A percentile compares a stretch with the other conserved stretches of the same genome.
These are phyloP conservation scores for Candida ponderosae DNA, from an alignment of 805 yeast genomes.

Conservation along the genomic window DNA sequence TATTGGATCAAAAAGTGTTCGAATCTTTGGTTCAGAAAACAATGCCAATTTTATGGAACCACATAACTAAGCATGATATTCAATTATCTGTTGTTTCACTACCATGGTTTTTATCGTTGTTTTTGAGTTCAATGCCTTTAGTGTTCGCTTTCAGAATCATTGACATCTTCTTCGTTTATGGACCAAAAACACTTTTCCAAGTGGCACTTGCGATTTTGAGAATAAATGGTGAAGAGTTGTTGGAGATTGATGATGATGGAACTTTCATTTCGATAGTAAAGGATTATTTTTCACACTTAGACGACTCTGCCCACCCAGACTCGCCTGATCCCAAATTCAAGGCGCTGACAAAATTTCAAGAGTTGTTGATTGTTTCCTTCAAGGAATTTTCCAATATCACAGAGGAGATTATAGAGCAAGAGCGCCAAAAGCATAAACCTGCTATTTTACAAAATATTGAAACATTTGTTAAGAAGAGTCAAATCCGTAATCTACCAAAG, in stretches of 20 bases:
- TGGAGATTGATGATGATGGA: slow-evolving; percentile 86
- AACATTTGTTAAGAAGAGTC: slow-evolving; percentile 85
- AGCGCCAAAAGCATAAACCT: slow-evolving; percentile 63
- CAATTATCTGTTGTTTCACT: slow-evolving; percentile 88
- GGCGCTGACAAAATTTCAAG: slow-evolving; percentile 79
- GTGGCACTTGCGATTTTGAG: slow-evolving; percentile 88
- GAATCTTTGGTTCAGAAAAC: slow-evolving; percentile 85
- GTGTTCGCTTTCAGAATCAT: slow-evolving; percentile 87
- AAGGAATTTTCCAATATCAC: slow-evolving; percentile 79
- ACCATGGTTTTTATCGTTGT: slow-evolving; percentile 93
- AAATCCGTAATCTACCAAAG: slow-evolving; percentile 77
- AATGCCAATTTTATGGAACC: slow-evolving; percentile 84
- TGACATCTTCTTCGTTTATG: slow-evolving; percentile 86
- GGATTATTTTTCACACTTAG: slow-evolving; percentile 69
- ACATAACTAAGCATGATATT: slow-evolving; percentile 70
- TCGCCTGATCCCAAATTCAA: slow-evolving; percentile 57
- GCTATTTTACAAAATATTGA: slow-evolving; percentile 83
- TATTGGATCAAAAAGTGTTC: slow-evolving; percentile 88
- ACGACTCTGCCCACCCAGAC: slow-evolving; percentile 70
- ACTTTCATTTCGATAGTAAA: slow-evolving; percentile 80
- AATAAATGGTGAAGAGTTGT: slow-evolving; percentile 76
- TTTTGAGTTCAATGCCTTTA: slow-evolving; percentile 88
- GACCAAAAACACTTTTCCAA: slow-evolving; percentile 84
- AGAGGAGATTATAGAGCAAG: slow-evolving; percentile 62
- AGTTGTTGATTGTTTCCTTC: slow-evolving; percentile 83